Evolutionary conservation across 1,284 basidiomycete genomes (phyloP).

Genomic region (Cutaneotrichosporon curvatum): DNA sequence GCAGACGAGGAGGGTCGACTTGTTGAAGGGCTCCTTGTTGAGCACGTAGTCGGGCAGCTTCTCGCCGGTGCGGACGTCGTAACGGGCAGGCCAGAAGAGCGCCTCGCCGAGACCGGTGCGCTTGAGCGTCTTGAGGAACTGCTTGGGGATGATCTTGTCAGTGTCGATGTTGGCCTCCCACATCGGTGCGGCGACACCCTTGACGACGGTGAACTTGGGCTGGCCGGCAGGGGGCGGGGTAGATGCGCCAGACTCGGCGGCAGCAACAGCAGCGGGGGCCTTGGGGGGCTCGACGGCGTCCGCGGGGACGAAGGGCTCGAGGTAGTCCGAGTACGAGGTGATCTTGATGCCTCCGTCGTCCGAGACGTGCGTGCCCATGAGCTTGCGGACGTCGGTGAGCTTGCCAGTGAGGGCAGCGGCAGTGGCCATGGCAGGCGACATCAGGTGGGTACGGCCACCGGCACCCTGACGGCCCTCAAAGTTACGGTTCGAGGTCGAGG

Average conservation of each 20-base stretch:
- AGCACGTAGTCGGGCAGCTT: slow-evolving; percentile 80
- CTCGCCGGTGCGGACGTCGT: slow-evolving; percentile 65
- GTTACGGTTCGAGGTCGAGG: slow-evolving; percentile 94
- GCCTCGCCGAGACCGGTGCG: slow-evolving; percentile 85
- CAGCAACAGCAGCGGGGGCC: slow-evolving; percentile 48
- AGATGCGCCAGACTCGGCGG: slow-evolving; percentile 45
- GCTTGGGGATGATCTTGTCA: slow-evolving; percentile 95
- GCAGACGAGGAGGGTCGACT: slow-evolving; percentile 77
- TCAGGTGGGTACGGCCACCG: slow-evolving; percentile 84
- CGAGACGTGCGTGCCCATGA: slow-evolving; percentile 53
- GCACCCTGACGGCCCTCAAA: slow-evolving; percentile 90
- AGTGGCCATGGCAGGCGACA: slow-evolving; percentile 93
- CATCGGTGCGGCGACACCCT: slow-evolving; percentile 81
- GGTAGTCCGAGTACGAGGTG: slow-evolving; percentile 63
- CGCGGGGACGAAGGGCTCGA: slow-evolving; percentile 66
- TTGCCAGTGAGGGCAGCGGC: slow-evolving; percentile 85
- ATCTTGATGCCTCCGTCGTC: slow-evolving; percentile 57
- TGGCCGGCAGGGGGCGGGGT: slow-evolving; percentile 53
- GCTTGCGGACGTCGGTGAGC: slow-evolving; percentile 81
- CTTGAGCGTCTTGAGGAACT: slow-evolving; percentile 91
- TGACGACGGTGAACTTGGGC: slow-evolving; percentile 69
- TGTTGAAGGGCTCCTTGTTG: slow-evolving; percentile 74
- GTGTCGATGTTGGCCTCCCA: slow-evolving; percentile 91
- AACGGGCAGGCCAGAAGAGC: slow-evolving; percentile 77
- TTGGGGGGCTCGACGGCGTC: slow-evolving; percentile 39